Evolutionary conservation across 2,329 filamentous ascomycete genomes (phyloP).

Genomic region (Pseudocercospora fuligena): DNA sequence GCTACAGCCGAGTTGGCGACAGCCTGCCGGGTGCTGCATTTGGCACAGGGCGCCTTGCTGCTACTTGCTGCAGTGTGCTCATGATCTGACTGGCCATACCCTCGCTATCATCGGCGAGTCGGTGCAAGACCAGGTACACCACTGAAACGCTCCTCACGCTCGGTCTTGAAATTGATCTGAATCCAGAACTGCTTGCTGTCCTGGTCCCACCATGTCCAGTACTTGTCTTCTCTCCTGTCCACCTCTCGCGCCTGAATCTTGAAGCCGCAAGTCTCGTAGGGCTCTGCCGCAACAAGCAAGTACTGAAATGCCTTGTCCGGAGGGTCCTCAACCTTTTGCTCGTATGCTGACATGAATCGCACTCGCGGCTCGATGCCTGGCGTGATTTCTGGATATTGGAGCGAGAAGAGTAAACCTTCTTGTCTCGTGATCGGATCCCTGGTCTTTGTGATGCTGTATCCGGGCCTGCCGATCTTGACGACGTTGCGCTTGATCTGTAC

Average conservation of each 20-base stretch:
- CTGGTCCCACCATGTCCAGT: constrained; percentile 94
- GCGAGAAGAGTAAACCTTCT: constrained; percentile 89
- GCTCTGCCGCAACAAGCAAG: constrained; percentile 90
- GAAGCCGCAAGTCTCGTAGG: constrained; percentile 96
- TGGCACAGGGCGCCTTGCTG: not conserved
- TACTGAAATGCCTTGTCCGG: constrained; percentile 96
- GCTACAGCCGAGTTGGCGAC: not conserved
- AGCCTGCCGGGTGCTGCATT: not conserved
- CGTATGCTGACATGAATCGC: constrained; percentile 96
- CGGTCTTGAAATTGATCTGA: constrained; percentile 97
- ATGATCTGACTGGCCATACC: not conserved
- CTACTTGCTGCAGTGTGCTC: not conserved
- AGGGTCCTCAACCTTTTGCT: constrained; percentile 90
- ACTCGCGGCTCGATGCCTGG: constrained; percentile 77
- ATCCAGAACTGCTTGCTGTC: constrained; percentile 98
- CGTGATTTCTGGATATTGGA: constrained; percentile 91
- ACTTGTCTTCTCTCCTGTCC: constrained; percentile 83
- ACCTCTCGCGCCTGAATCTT: constrained; percentile 94
- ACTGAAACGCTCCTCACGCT: constrained; percentile 87
- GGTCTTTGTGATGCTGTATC: constrained; percentile 97
- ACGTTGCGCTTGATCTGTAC: constrained; percentile 74
- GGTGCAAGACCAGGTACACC: constrained; percentile 69
- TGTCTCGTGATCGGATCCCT: constrained; percentile 87
- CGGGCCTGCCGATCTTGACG: constrained; percentile 93
- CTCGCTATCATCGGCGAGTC: constrained; percentile 30